Conservation (phyloP, 2,329 filamentous ascomycete species). For the Tolypocladium guangdongense region DNA sequence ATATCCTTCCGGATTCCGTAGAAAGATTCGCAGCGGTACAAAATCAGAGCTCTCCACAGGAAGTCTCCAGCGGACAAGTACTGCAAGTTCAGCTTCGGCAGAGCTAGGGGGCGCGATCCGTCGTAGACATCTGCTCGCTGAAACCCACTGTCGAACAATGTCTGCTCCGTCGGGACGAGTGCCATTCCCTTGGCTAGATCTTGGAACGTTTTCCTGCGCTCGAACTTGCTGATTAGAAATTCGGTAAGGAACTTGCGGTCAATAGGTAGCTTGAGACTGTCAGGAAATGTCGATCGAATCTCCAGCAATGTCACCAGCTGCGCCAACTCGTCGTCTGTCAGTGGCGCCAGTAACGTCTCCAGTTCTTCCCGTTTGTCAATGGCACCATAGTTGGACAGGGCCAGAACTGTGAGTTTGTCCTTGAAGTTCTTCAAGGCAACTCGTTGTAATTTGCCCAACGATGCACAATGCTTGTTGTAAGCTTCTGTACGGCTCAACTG, state of each 20-base stretch:
- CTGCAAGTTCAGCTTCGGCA: slow-evolving; percentile 91
- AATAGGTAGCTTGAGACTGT: slow-evolving; percentile 50
- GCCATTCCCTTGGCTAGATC: slow-evolving; percentile 61
- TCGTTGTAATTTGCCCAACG: slow-evolving; percentile 69
- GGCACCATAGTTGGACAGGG: slow-evolving; percentile 83
- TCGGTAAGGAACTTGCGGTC: slow-evolving; percentile 60
- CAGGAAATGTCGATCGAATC: slow-evolving; percentile 75
- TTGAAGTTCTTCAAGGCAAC: slow-evolving; percentile 73
- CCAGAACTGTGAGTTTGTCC: slow-evolving; percentile 81
- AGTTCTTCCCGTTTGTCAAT: slow-evolving; percentile 75
- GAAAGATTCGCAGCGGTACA: slow-evolving; percentile 86
- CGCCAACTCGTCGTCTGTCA: slow-evolving; percentile 65
- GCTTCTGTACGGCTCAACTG: slow-evolving; percentile 63
- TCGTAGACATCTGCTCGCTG: slow-evolving; percentile 79
- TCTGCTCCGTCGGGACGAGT: slow-evolving; percentile 72
- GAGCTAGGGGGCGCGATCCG: slow-evolving; percentile 73
- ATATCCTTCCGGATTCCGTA: slow-evolving; percentile 90
- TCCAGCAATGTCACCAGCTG: slow-evolving; percentile 60
- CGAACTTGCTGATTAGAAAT: slow-evolving; percentile 62
- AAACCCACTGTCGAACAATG: slow-evolving; percentile 69
- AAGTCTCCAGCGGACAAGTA: slow-evolving; percentile 94
- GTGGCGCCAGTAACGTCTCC: slow-evolving; percentile 57
- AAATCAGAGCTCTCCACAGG: slow-evolving; percentile 83
- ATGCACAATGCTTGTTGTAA: slow-evolving; percentile 68
- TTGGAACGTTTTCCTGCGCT: slow-evolving; percentile 72